phyloP scores from a whole-genome alignment of 768 basidiomycete species.

The Tephrocybe sp. region DNA sequence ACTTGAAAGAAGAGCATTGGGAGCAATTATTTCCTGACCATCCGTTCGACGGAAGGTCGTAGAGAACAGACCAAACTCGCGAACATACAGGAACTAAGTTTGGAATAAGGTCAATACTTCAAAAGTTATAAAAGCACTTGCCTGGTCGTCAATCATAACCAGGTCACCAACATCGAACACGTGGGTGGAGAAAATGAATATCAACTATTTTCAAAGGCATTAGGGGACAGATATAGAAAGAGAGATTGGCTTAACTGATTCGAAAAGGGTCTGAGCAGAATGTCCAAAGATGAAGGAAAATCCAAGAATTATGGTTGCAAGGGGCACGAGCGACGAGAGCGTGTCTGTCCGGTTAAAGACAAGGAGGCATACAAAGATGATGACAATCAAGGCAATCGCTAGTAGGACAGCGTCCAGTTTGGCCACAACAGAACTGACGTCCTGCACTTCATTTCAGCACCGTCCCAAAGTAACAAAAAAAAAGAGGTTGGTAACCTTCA shows the following conservation, averaged over 20 bases:
- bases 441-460: slow-evolving; percentile 34
- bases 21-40: slow-evolving; percentile 76
- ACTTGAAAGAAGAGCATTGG: slow-evolving; percentile 67
- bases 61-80: slow-evolving; percentile 78
- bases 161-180: slow-evolving; percentile 85
- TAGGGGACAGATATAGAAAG: background rate
- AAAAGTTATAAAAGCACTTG: slow-evolving; percentile 16
- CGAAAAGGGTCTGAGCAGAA: slow-evolving; percentile 75
- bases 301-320: slow-evolving; percentile 77
- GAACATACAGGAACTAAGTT: slow-evolving; percentile 45
- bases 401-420: slow-evolving; percentile 79
- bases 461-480: background rate
- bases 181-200: slow-evolving; percentile 84
- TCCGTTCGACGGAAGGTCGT: slow-evolving; percentile 80
- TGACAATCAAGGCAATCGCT: slow-evolving; percentile 48
- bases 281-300: slow-evolving; percentile 86
- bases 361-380: slow-evolving; percentile 69
- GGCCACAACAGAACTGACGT: slow-evolving; percentile 67
- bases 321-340: slow-evolving; percentile 69
- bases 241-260: slow-evolving; percentile 49
- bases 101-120: background rate
- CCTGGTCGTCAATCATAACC: slow-evolving; percentile 77
- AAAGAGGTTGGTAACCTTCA: slow-evolving; percentile 47
- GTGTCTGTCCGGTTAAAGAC: slow-evolving; percentile 71
- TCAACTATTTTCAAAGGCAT: slow-evolving; percentile 41